Base-by-base conservation (phyloP, 441 rosid species). In the Pelargonium citronellum region DNA sequence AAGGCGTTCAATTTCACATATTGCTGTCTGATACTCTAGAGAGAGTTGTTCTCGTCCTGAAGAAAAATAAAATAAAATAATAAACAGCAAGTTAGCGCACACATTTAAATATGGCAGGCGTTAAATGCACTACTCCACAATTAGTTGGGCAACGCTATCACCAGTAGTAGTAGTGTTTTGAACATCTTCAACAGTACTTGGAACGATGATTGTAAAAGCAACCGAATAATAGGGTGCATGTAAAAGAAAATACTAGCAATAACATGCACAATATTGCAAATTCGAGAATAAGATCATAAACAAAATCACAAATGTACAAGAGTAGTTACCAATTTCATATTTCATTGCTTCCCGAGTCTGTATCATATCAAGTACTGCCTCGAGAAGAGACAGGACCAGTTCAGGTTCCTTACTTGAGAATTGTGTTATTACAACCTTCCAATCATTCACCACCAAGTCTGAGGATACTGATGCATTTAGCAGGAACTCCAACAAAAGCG, bases 321-420 rank as follows among this genome's bases (percentile, higher is more conserved):
- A 34, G 39, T 20, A 66, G 13, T 76, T 84, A 94, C 99, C 95
- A 0, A 66, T 74, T 75, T 75, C 85, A 77, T 49, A 79, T 74
- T 78, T 83, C 75, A 68, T 78, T 69, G 71, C 78, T 77, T 84
- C 90, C 63, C 73, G 79, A 61, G 75, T 70, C 75, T 76, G 87
- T 30, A 91, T 84, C 82, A 73, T 80, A 70, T 86, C 82, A 64
- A 95, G 80, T 67, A 84, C 83, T 75, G 85, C 85, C 77, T 88
- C 84, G 41, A 89, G 91, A 80, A 92, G 92, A 74, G 75, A 77
- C 67, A 83, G 77, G 69, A 95, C 83, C 68, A 90, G 71, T 80
- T 95, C 88, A 2, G 95, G 97, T 82, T 89, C 96, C 84, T 85
- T 89, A 51, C 76, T 82, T 17, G 92, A 83, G 65, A 94, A 80